Evolutionary conservation across 2,329 filamentous ascomycete genomes (phyloP).

Genomic region (Xylariales sp.): DNA sequence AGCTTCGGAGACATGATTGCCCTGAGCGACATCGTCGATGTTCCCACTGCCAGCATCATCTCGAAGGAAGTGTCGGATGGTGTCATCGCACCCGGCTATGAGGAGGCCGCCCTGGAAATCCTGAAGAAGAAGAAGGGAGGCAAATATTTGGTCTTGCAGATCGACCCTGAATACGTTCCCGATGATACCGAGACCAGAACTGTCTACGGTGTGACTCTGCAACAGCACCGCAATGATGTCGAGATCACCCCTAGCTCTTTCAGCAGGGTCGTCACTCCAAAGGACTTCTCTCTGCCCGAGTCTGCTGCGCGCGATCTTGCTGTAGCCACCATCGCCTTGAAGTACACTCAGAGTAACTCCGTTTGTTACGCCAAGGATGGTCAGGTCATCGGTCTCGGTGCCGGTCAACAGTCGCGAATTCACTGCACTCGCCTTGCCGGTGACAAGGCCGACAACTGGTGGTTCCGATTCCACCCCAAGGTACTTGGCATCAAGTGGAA

Average conservation of each 20-base stretch:
- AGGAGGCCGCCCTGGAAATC: conserved; percentile 80
- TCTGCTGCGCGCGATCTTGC: conserved; percentile 84
- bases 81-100: conserved; percentile 86
- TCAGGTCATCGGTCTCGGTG: conserved; percentile 89
- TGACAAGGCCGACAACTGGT: conserved; percentile 99
- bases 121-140: conserved; percentile 98
- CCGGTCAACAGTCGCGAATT: conserved; percentile 95
- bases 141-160: conserved; percentile 93
- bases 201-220: conserved; percentile 83
- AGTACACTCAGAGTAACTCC: conserved; percentile 99
- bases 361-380: conserved; percentile 96
- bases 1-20: conserved; percentile 97
- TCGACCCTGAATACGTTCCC: conserved; percentile 83
- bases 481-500: conserved; percentile 92
- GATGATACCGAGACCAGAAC: conserved; percentile 78
- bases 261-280: conserved; percentile 78
- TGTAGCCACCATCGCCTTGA: conserved; percentile 92
- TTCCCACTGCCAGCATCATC: conserved; percentile 95
- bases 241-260: conserved; percentile 84
- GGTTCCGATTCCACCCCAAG: conserved; percentile 94
- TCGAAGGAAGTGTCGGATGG: conserved; percentile 96
- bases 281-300: conserved; percentile 73
- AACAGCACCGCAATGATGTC: conserved; percentile 90
- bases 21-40: conserved; percentile 83
- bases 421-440: conserved; percentile 97